phyloP scores from a whole-genome alignment of 2,329 filamentous ascomycete genomes.

The Cladosporium colombiae region DNA sequence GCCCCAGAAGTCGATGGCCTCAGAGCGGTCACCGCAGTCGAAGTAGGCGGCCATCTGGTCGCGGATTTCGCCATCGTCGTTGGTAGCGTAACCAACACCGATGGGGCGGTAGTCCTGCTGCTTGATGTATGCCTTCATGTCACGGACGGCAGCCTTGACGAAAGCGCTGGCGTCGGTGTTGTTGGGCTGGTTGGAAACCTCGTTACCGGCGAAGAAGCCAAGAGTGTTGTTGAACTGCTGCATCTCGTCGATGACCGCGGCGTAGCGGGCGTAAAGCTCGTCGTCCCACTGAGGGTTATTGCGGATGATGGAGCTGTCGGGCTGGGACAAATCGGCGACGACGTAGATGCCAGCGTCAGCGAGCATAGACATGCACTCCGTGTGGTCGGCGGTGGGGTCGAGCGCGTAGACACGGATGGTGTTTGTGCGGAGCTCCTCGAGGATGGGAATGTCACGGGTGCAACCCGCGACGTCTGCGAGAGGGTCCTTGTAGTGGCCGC shows the following conservation, averaged over 20 bases:
- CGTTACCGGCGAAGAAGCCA: constrained; percentile 98
- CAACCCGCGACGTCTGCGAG: constrained; percentile 71
- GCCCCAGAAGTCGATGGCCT: constrained; percentile 93
- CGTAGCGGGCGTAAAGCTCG: constrained; percentile 78
- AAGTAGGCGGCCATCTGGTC: constrained; percentile 86
- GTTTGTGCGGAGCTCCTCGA: constrained; percentile 81
- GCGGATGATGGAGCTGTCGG: constrained; percentile 79
- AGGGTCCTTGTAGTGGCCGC: constrained; percentile 72
- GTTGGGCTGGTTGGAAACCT: constrained; percentile 85
- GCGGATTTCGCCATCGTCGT: constrained; percentile 85
- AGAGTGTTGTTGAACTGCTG: constrained; percentile 85
- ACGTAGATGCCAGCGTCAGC: constrained; percentile 90
- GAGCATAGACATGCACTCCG: constrained; percentile 79
- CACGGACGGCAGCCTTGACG: constrained; percentile 96
- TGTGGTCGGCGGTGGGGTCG: constrained; percentile 76
- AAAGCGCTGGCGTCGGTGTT: constrained; percentile 90
- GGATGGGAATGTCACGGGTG: constrained; percentile 80
- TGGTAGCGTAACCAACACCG: constrained; percentile 93
- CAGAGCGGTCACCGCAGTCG: constrained; percentile 73
- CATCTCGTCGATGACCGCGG: constrained; percentile 77
- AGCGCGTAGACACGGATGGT: constrained; percentile 94
- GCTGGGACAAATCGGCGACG: constrained; percentile 85
- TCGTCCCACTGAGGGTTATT: constrained; percentile 76
- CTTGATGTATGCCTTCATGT: constrained; percentile 94
- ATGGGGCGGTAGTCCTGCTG: constrained; percentile 72